phyloP scores from a whole-genome alignment of 2,329 filamentous ascomycete species.

The Graphilbum ipis-grandicollis region DNA sequence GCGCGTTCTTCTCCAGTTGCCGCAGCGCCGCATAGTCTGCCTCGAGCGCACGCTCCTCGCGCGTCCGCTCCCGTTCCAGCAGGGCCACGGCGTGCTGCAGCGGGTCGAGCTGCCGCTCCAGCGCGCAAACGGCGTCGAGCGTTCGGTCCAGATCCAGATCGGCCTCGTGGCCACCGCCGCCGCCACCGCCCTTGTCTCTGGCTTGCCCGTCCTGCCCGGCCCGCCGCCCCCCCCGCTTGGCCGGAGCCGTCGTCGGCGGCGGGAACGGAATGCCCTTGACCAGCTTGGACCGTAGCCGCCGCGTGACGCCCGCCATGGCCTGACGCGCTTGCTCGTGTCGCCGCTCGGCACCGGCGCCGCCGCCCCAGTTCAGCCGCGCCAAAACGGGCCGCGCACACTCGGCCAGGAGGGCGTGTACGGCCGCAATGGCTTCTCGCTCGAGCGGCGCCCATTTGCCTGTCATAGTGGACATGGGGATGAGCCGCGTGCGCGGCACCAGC shows the following conservation, averaged over 20 bases:
- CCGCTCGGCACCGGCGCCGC: constrained; percentile 13
- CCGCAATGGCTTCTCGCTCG: constrained; percentile 32
- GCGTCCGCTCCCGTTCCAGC: constrained; percentile 37
- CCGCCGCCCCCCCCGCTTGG: not conserved
- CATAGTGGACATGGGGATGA: constrained; percentile 45
- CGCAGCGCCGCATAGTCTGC: constrained; percentile 33
- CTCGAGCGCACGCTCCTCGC: constrained; percentile 37
- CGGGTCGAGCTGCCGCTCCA: constrained; percentile 44
- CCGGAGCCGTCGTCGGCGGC: constrained; percentile 16
- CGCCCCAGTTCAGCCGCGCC: constrained; percentile 26
- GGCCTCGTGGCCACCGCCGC: constrained; percentile 25
- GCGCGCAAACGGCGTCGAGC: constrained; percentile 35
- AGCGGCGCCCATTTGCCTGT: constrained; percentile 50
- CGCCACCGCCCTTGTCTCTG: constrained; percentile 12
- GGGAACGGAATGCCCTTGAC: constrained; percentile 49
- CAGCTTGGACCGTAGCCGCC: constrained; percentile 39
- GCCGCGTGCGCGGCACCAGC: constrained; percentile 30
- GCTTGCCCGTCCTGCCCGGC: not conserved
- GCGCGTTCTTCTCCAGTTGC: constrained; percentile 36
- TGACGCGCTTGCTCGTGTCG: constrained; percentile 35
- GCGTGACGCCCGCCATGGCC: constrained; percentile 36
- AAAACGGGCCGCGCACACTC: constrained; percentile 46
- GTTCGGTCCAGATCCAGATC: constrained; percentile 52
- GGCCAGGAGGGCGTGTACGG: constrained; percentile 36
- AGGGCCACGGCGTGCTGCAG: constrained; percentile 45